phyloP scores from a whole-genome alignment of 805 yeast genomes.

The Allodekkera sacchari region DNA sequence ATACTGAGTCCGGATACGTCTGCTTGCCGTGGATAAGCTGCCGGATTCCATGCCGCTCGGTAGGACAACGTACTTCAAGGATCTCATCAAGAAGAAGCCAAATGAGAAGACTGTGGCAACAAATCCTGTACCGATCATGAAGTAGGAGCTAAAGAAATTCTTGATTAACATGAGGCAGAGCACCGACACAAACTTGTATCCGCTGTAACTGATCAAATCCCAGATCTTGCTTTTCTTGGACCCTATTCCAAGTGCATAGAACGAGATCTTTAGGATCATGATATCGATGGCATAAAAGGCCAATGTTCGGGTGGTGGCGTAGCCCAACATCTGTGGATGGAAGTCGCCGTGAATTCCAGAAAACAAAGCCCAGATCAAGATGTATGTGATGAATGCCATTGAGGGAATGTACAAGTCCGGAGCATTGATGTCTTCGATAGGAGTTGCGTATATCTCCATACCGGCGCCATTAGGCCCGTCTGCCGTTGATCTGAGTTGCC shows the following conservation, averaged over 20 bases:
- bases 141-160: constrained; percentile 28
- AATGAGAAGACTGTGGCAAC: constrained; percentile 45
- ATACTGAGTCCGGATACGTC: constrained; percentile 79
- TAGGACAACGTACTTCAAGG: constrained; percentile 58
- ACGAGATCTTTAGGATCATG: constrained; percentile 65
- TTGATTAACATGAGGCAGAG: constrained; percentile 48
- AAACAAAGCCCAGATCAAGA: constrained; percentile 72
- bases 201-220: constrained; percentile 84
- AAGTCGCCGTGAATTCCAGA: constrained; percentile 84
- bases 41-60: constrained; percentile 52
- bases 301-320: constrained; percentile 75
- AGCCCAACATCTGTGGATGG: constrained; percentile 88
- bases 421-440: constrained; percentile 82
- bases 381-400: constrained; percentile 87
- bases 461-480: constrained; percentile 22
- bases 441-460: constrained; percentile 51
- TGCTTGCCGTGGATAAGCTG: constrained; percentile 55
- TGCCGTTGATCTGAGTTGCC: constrained; percentile 34
- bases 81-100: constrained; percentile 61
- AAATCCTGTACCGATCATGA: constrained; percentile 28
- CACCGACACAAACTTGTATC: constrained; percentile 87
- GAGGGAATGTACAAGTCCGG: constrained; percentile 95
- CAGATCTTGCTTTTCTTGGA: constrained; percentile 47
- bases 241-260: constrained; percentile 67
- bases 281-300: constrained; percentile 78